A percentile compares a stretch with the other conserved stretches of the same genome.
Evolutionary conservation across 495 filamentous ascomycete genomes (phyloP).

Genomic region (Neurospora sp.): DNA sequence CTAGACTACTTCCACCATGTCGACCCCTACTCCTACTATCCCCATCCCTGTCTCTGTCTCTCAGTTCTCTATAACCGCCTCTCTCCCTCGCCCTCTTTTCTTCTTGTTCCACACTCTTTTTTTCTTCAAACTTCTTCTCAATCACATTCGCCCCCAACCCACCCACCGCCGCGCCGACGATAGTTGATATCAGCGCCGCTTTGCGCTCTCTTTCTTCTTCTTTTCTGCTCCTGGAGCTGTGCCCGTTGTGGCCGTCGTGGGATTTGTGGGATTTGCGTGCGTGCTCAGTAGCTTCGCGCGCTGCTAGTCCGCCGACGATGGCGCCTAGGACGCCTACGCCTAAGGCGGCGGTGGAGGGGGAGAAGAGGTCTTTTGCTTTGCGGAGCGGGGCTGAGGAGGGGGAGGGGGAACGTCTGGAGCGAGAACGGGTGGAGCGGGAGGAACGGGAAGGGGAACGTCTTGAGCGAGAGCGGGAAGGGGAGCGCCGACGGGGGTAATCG

Average conservation of each 20-base stretch:
- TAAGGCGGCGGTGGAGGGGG: slow-evolving; percentile 27
- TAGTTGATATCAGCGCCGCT: slow-evolving; percentile 25
- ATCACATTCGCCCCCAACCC: slow-evolving; percentile 38
- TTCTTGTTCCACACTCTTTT: slow-evolving; percentile 14
- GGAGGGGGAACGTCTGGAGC: background rate
- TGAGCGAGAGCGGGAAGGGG: background rate
- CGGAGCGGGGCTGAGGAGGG: background rate
- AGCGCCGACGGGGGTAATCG: background rate
- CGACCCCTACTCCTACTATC: background rate
- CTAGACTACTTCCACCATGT: background rate
- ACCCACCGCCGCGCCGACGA: slow-evolving; percentile 36
- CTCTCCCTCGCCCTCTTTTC: slow-evolving; percentile 24
- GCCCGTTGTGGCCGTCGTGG: background rate
- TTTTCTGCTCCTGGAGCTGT: background rate
- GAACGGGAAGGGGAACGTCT: background rate
- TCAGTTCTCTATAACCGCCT: slow-evolving; percentile 3
- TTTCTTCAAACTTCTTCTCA: slow-evolving; percentile 30
- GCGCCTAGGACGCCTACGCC: slow-evolving; percentile 35
- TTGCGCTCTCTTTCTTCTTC: slow-evolving; percentile 2
- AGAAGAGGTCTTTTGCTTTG: slow-evolving; percentile 16
- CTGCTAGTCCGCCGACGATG: slow-evolving; percentile 34
- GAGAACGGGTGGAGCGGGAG: background rate
- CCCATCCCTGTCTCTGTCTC: background rate
- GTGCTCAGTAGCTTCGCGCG: slow-evolving; percentile 26
- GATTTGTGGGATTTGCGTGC: slow-evolving; percentile 1